Base-by-base conservation (phyloP, 1,139 yeast species). In the Entelexis paramagnoliae region DNA sequence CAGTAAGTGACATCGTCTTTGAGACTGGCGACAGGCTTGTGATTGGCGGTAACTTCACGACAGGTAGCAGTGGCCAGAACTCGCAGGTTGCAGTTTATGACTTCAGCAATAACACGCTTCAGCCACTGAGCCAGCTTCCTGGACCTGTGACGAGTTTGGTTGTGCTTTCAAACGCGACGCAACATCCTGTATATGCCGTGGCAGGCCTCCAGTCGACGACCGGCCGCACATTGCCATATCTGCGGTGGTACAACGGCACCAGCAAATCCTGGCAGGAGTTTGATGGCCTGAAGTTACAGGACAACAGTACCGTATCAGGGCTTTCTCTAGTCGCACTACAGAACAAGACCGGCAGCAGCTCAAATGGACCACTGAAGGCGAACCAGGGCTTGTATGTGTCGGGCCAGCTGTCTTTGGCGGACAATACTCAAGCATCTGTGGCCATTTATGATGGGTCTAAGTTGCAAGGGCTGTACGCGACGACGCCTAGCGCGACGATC, bases 41-140 rank as follows among this genome's bases (percentile, higher is more conserved):
- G 38, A 83, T 86, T 11, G 95, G 86, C 47, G 98, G 98, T 20
- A 72, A 78, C 46, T 86, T 86, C 62, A 24, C 17, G 10, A 4
- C 44, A 1, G 13, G 22, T 4, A 9, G 20, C n/a, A 22, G 14
- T 11, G 69, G 72, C 46, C 67, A 66, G 38, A 65, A 69, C 1
- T 69, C 70, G 10, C 75, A 65, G 35, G 59, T 82, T 54, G 73
- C 78, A 10, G 72, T 74, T 8, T 82, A 79, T 60, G 73, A 80
- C 61, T 78, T 81, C 47, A 17, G 36, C 20, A 49, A 44, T 34
- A 6, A 28, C 20, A 24, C 41, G 2, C 11, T 51, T 8, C n/a
- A 14, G 8, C 13, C 32, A 9, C 39, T 56, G 16, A 51, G 52
- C 2, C 14, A 36, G 0, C 57, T 75, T 3, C 68, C 73, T 2